phyloP scores from a whole-genome alignment of 1,284 basidiomycete species.

The Austropuccinia psidii region DNA sequence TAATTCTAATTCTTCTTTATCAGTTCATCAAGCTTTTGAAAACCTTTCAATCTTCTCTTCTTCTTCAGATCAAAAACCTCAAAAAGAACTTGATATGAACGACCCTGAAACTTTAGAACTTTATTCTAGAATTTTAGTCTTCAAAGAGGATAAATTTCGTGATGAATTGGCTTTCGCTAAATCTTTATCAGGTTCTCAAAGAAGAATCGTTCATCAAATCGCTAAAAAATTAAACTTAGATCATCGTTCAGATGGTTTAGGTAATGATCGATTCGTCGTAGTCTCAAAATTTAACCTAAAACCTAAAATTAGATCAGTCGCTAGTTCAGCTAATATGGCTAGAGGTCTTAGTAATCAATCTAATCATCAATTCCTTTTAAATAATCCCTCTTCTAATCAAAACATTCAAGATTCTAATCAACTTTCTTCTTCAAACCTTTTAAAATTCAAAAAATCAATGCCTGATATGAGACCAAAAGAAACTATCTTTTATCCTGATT shows the following conservation, averaged over 20 bases:
- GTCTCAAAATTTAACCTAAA: slow-evolving; percentile 59
- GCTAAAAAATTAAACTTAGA: slow-evolving; percentile 92
- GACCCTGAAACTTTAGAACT: slow-evolving; percentile 92
- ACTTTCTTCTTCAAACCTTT: neutral
- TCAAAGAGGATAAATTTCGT: slow-evolving; percentile 96
- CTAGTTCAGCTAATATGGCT: slow-evolving; percentile 11
- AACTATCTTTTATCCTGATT: slow-evolving; percentile 17
- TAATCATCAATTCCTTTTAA: no score
- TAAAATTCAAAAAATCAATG: slow-evolving; percentile 81
- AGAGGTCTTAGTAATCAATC: neutral
- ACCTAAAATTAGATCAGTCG: neutral
- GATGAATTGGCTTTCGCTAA: slow-evolving; percentile 94
- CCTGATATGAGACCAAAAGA: slow-evolving; percentile 53
- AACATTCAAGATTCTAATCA: no score
- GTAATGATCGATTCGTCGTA: slow-evolving; percentile 84
- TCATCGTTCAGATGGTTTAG: slow-evolving; percentile 86
- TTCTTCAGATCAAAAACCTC: slow-evolving; percentile 44
- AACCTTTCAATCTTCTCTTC: slow-evolving; percentile 54
- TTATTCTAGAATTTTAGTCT: slow-evolving; percentile 89
- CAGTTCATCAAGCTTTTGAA: slow-evolving; percentile 54
- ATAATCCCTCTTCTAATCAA: neutral
- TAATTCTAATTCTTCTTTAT: no score
- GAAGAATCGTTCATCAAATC: slow-evolving; percentile 87
- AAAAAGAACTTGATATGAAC: slow-evolving; percentile 81
- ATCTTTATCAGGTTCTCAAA: slow-evolving; percentile 71